Base-by-base conservation (phyloP, 129 eudicot species). In the Ambrosia artemisiifolia region DNA sequence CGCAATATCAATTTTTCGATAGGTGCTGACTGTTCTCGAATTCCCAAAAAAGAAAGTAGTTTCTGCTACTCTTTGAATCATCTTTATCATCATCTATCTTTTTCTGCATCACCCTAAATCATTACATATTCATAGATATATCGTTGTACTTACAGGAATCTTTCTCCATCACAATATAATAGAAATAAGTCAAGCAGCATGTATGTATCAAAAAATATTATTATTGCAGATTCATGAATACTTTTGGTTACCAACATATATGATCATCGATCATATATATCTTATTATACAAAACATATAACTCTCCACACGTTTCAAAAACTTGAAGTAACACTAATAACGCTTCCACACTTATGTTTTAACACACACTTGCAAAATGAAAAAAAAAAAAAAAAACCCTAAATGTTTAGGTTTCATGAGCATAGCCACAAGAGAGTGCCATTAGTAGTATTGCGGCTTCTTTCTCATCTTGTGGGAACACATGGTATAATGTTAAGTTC, bases 381-480 rank as follows among this genome's bases (percentile, higher is more conserved):
- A 49, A 56, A 10, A 8, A 28, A 40, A 72, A 72, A 59, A 46
- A 3, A 36, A 36, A 4, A 36, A 4, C 7, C 34, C 32, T 6
- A 24, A 24, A 24, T 24, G 28, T 9, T 30, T 33, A 70, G 17
- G 70, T 38, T 63, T 77, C 72, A 76, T 72, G 82, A 79, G 77
- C 78, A 65, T 73, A 73, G 76, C 90, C 87, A 83, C 87, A 83
- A 34, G 90, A 85, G 48, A 85, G 79, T 40, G 87, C 85, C 90
- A 85, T 85, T 59, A 85, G 77, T 30, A 83, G 83, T 48, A 85
- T 83, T 55, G 90, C 90, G 28, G 85, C 90, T 70, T 83, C 90
- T 65, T 83, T 80, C 67, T 85, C 90, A 47, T 85, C 90, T 47
- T 71, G 77, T 42, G 89, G 89, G 67, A 85, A 81, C 3, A 73